Conservation (phyloP, 495 filamentous ascomycete species). For the Hypoxylon rickii region DNA sequence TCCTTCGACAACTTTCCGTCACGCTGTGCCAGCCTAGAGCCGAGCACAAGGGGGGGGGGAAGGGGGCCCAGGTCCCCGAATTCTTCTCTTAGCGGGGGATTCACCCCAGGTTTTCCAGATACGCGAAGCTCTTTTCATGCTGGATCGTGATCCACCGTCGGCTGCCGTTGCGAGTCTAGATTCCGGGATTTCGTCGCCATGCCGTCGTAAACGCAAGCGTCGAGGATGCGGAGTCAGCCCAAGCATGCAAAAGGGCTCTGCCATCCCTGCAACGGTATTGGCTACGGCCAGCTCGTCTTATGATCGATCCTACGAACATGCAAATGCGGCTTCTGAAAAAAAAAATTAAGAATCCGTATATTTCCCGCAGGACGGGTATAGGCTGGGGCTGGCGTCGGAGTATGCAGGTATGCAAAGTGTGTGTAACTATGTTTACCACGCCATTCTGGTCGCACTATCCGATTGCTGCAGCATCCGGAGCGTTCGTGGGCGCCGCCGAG, state of each 20-base stretch:
- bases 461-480: constrained; percentile 24
- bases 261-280: background rate
- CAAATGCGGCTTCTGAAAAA: constrained; percentile 18
- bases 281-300: too few relatives aligned
- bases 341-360: constrained; percentile 29
- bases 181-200: too few relatives aligned
- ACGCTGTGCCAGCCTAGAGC: too few relatives aligned
- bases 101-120: constrained; percentile 36
- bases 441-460: constrained; percentile 24
- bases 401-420: constrained; percentile 5
- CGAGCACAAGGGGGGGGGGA: too few relatives aligned
- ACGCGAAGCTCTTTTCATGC: constrained; percentile 18
- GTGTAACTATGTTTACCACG: constrained; percentile 30
- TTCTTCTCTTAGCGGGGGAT: constrained; percentile 4
- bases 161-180: background rate
- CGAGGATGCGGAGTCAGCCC: background rate
- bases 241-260: background rate
- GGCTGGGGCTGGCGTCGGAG: constrained; percentile 4
- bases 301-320: too few relatives aligned
- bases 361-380: constrained; percentile 19
- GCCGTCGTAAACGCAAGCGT: too few relatives aligned
- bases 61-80: constrained; percentile 21
- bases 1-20: constrained; percentile 5
- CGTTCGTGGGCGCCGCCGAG: constrained; percentile 25
- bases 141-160: constrained; percentile 16